Percentiles rank a stretch among this genome's conserved stretches.
These are phyloP conservation scores for Pythium graminicola DNA, from an alignment of 352 stramenopile genomes.

Conservation along the genomic window DNA sequence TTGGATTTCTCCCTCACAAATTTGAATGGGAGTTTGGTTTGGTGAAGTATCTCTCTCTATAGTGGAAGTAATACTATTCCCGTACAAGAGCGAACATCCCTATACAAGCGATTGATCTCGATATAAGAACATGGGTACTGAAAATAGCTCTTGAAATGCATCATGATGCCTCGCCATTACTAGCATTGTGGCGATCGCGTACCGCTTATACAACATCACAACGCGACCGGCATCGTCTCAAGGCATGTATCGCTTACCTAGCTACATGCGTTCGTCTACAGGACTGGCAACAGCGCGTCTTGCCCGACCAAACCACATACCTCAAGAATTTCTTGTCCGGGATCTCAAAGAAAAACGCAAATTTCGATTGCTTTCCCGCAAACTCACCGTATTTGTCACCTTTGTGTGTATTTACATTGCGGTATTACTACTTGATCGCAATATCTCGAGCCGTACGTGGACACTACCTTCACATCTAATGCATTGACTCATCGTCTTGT, in stretches of 20 bases:
- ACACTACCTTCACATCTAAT: background rate
- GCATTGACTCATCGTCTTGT: background rate
- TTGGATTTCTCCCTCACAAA: slow-evolving; percentile 8
- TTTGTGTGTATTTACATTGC: slow-evolving; percentile 60
- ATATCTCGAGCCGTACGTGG: slow-evolving; percentile 58
- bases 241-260: slow-evolving; percentile 39
- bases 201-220: background rate
- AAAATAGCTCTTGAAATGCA: background rate
- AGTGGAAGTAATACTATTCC: background rate
- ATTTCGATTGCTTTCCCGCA: slow-evolving; percentile 53
- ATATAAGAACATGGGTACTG: slow-evolving; percentile 7
- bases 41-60: background rate
- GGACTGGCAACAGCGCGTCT: slow-evolving; percentile 13
- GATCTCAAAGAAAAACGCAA: slow-evolving; percentile 69
- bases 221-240: slow-evolving; percentile 11
- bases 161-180: background rate
- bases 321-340: slow-evolving; percentile 45
- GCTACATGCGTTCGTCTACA: slow-evolving; percentile 30
- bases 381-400: slow-evolving; percentile 56
- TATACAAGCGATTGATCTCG: background rate
- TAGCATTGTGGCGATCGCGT: background rate
- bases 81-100: background rate
- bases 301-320: slow-evolving; percentile 24
- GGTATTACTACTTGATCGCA: slow-evolving; percentile 55
- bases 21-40: background rate